Percentiles rank a stretch among this genome's conserved stretches.
These are phyloP conservation scores for Saitozyma sp. DNA, from an alignment of 768 basidiomycete species.

Conservation along the genomic window DNA sequence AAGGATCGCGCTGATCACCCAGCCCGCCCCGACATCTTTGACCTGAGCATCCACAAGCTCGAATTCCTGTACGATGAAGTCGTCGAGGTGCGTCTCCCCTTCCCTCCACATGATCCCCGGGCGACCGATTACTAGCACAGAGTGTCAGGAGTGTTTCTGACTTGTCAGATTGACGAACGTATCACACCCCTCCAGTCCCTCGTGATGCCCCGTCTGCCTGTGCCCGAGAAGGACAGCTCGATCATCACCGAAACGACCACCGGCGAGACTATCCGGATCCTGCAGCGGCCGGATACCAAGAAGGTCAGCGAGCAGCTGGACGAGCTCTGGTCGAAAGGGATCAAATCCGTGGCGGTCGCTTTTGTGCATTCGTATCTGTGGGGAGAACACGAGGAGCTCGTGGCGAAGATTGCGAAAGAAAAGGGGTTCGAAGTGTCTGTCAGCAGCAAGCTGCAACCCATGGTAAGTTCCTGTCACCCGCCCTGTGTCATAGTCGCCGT, in stretches of 20 bases:
- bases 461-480: constrained; percentile 28
- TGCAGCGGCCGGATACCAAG: constrained; percentile 65
- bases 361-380: constrained; percentile 61
- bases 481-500: too few species aligned
- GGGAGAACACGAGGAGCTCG: constrained; percentile 73
- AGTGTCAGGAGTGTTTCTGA: too few species aligned
- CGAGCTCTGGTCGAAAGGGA: constrained; percentile 71
- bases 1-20: background rate
- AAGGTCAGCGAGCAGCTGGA: constrained; percentile 65
- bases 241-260: constrained; percentile 72
- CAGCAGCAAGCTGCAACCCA: constrained; percentile 60
- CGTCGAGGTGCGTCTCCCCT: constrained; percentile 40
- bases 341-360: constrained; percentile 56
- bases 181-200: constrained; percentile 80
- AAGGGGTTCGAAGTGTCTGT: constrained; percentile 84
- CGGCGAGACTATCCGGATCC: constrained; percentile 82
- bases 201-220: constrained; percentile 67
- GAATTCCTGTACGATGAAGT: constrained; percentile 67
- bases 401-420: constrained; percentile 72
- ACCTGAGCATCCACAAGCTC: constrained; percentile 69
- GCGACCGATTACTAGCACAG: too few species aligned
- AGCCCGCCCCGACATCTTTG: constrained; percentile 86
- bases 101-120: too few species aligned
- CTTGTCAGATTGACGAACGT: constrained; percentile 69
- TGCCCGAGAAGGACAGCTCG: constrained; percentile 66